Evolutionary conservation across 495 filamentous ascomycete genomes (phyloP), one percentile per base, ranked within the genome.

Genomic region (Penicillium taxi): DNA sequence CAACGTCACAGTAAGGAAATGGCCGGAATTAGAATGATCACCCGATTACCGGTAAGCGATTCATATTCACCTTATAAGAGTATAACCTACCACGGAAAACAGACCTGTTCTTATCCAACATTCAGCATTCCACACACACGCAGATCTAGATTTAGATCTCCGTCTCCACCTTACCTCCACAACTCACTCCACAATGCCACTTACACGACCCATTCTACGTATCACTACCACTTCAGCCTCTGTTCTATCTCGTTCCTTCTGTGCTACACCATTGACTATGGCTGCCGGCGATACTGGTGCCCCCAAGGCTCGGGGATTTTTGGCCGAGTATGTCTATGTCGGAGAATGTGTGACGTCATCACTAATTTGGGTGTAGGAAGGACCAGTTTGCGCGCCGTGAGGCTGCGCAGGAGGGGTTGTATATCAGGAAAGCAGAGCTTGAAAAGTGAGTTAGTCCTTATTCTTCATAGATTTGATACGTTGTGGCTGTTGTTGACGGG

Each of bases 381-480:
- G 90, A 94, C 52, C 75, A 82, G 39, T 95, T 94, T 71, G 78
- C 80, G 50, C 77, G 77, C 53, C 85, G 89, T 53, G 89, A 95
- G 65, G 76, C 76, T 39, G 89, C 88, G 29, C 67, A 65, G 49
- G 90, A 96, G 65, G 80, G 83, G 47, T 73, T 71, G 52, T 79
- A 80, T 59, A 81, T 95, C 61, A 64, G 70, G 35, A 61, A 81
- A 64, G 74, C 78, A 35, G 89, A 96, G 75, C 70, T 73, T 66
- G 73, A 80, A 57, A 93, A 93, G 80, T 78, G 44, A 19, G 53
- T 50, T n/a, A n/a, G 25, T 22, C 18, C 6, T 6, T n/a, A 17
- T 16, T 16, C 12, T 3, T 5, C 14, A 11, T 16, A 11, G 14
- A 17, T 3, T n/a, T 12, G 24, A 13, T 3, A 2, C 5, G 14